These are phyloP conservation scores for Coemansia sp. DNA, from an alignment of 192 early-diverging fungal genomes.

Conservation along the genomic window DNA sequence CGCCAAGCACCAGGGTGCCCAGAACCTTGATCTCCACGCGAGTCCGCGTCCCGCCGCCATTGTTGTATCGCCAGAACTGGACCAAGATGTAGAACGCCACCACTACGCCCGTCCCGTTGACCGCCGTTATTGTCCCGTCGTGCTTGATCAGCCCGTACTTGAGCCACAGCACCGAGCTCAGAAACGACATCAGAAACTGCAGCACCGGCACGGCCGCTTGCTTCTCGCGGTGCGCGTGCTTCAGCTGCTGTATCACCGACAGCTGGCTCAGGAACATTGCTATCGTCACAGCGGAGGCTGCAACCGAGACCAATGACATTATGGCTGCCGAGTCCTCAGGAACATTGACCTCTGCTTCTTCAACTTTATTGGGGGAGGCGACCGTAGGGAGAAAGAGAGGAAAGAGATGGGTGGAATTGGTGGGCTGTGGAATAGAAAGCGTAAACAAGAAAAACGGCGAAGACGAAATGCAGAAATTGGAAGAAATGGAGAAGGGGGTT, in stretches of 20 bases:
- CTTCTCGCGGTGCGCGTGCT: slow-evolving; percentile 16
- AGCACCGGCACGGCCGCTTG: slow-evolving; percentile 24
- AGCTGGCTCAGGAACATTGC: slow-evolving; percentile 49
- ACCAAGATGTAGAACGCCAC: slow-evolving; percentile 31
- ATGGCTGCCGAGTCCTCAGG: slow-evolving; percentile 1
- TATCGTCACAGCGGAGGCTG: slow-evolving; percentile 26
- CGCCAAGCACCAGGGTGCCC: not conserved
- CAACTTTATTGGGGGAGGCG: no score
- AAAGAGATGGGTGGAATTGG: no score
- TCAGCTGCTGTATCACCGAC: slow-evolving; percentile 20
- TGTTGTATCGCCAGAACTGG: slow-evolving; percentile 30
- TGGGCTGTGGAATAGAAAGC: not conserved
- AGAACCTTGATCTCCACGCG: slow-evolving; percentile 23
- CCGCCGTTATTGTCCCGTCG: slow-evolving; percentile 20
- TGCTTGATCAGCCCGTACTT: slow-evolving; percentile 42
- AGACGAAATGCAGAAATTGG: no score
- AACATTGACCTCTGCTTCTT: not conserved
- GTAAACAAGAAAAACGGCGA: not conserved
- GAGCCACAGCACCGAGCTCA: slow-evolving; percentile 42
- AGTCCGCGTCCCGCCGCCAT: not conserved
- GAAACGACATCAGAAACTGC: slow-evolving; percentile 36
- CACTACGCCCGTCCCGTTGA: slow-evolving; percentile 22
- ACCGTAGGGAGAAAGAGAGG: no score
- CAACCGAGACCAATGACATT: slow-evolving; percentile 31
- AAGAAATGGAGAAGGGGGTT: no score